phyloP scores from a whole-genome alignment of 2,329 filamentous ascomycete genomes.

The Cytospora chrysosperma region DNA sequence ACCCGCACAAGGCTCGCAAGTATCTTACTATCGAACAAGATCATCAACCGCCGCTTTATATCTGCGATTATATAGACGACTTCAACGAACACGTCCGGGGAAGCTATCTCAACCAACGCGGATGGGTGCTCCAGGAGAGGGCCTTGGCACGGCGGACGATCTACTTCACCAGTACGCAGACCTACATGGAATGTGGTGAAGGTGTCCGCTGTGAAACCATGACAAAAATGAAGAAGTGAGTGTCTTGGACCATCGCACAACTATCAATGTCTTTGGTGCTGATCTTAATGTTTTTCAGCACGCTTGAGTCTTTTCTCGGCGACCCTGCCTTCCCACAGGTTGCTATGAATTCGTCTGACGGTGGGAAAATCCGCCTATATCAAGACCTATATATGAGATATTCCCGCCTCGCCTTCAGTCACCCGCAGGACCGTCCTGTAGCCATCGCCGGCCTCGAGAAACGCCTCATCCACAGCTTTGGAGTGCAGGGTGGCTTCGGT shows the following conservation, averaged over 20 bases:
- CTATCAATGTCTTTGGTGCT: not conserved
- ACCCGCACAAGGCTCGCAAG: not conserved
- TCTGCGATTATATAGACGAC: conserved; percentile 34
- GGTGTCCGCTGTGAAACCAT: conserved; percentile 38
- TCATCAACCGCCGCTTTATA: conserved; percentile 25
- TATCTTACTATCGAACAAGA: conserved; percentile 11
- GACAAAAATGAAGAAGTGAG: conserved; percentile 36
- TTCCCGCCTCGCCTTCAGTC: conserved; percentile 30
- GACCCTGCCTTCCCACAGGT: conserved; percentile 31
- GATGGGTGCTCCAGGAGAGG: conserved; percentile 43
- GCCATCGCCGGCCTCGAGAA: conserved; percentile 35
- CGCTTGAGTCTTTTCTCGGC: conserved; percentile 28
- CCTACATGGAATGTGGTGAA: conserved; percentile 40
- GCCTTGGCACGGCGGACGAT: conserved; percentile 38
- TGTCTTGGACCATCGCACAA: not conserved
- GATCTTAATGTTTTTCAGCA: not conserved
- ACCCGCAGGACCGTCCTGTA: conserved; percentile 29
- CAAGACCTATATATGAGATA: conserved; percentile 32
- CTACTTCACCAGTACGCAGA: conserved; percentile 37
- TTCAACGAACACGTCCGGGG: conserved; percentile 36
- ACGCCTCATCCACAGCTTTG: conserved; percentile 28
- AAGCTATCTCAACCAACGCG: conserved; percentile 34
- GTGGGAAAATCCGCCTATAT: conserved; percentile 26
- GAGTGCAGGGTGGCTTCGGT: conserved; percentile 31
- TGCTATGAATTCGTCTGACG: conserved; percentile 14